Evolutionary conservation across 106 monocot species (phyloP).

Genomic region (Posidonia australis): DNA sequence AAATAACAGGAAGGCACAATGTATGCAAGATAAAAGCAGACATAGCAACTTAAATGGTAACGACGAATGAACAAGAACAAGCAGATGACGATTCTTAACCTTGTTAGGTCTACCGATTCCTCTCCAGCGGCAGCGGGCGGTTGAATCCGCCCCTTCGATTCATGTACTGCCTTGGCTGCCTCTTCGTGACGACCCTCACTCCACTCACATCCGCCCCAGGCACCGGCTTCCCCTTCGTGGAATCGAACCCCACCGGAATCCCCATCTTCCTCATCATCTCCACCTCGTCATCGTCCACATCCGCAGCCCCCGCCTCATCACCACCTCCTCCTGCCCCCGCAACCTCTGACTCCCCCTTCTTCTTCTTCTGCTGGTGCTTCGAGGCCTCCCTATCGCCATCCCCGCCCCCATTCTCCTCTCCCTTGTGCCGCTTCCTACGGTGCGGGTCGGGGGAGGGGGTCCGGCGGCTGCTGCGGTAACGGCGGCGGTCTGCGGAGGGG

Average conservation of each 20-base stretch:
- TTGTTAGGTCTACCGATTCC: slow-evolving; percentile 38
- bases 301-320: slow-evolving; percentile 18
- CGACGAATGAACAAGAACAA: neutral
- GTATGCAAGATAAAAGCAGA: no score
- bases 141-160: slow-evolving; percentile 96
- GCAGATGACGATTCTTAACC: slow-evolving; percentile 1
- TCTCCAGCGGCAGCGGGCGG: slow-evolving; percentile 67
- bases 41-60: no score
- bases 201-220: slow-evolving; percentile 69
- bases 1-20: no score
- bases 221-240: slow-evolving; percentile 91
- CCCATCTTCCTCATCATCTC: slow-evolving; percentile 98
- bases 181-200: slow-evolving; percentile 63
- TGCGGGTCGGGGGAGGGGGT: slow-evolving; percentile 23
- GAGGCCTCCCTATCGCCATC: neutral
- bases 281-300: slow-evolving; percentile 54
- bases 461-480: slow-evolving; percentile 10
- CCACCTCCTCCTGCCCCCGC: neutral
- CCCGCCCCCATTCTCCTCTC: slow-evolving; percentile 23
- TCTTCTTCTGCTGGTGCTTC: slow-evolving; percentile 16
- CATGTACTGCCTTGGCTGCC: slow-evolving; percentile 99
- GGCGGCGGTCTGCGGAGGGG: slow-evolving; percentile 25
- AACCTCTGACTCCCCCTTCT: slow-evolving; percentile 12
- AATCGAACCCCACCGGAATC: slow-evolving; percentile 84
- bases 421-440: slow-evolving; percentile 57